Percentiles rank a stretch among this genome's conserved stretches.
These are phyloP conservation scores for Hirsutella rhossiliensis DNA, from an alignment of 2,329 filamentous ascomycete species.

Conservation along the genomic window DNA sequence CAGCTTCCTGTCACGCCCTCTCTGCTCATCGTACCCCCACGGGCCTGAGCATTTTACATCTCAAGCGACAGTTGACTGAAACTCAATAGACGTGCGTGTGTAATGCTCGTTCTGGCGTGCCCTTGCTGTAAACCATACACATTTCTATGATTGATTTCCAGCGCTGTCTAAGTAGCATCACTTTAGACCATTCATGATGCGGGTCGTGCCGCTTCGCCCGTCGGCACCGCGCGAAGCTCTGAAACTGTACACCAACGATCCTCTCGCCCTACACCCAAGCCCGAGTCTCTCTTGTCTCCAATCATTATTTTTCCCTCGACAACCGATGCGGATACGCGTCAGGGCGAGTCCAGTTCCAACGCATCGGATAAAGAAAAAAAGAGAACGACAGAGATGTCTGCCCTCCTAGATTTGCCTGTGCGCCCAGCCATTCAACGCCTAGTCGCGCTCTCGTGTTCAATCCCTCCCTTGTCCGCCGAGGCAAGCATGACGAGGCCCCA, in stretches of 20 bases:
- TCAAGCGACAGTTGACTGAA: too few relatives aligned
- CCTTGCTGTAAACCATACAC: too few relatives aligned
- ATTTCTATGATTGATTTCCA: constrained; percentile 4
- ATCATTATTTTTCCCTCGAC: constrained; percentile 7
- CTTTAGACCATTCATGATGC: constrained; percentile 26
- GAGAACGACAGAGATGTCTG: constrained; percentile 7
- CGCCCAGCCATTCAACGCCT: constrained; percentile 16
- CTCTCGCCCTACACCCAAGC: constrained; percentile 14
- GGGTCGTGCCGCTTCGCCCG: constrained; percentile 18
- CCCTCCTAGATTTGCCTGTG: constrained; percentile 18
- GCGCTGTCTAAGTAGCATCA: constrained; percentile 30
- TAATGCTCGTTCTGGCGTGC: too few relatives aligned
- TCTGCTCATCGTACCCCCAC: too few relatives aligned
- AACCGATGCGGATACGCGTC: constrained; percentile 12
- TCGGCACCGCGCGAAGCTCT: constrained; percentile 25
- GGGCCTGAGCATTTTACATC: too few relatives aligned
- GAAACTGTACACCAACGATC: constrained; percentile 22
- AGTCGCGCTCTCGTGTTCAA: constrained; percentile 1
- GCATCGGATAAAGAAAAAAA: constrained; percentile 8
- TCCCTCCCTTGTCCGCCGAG: too few relatives aligned
- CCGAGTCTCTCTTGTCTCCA: constrained; percentile 9
- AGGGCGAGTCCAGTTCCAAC: constrained; percentile 10
- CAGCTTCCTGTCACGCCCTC: too few relatives aligned
- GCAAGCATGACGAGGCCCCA: too few relatives aligned
- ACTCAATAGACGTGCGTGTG: too few relatives aligned